Base-by-base conservation (phyloP, 2,329 filamentous ascomycete genomes). In the Aspergillus intermedius region DNA sequence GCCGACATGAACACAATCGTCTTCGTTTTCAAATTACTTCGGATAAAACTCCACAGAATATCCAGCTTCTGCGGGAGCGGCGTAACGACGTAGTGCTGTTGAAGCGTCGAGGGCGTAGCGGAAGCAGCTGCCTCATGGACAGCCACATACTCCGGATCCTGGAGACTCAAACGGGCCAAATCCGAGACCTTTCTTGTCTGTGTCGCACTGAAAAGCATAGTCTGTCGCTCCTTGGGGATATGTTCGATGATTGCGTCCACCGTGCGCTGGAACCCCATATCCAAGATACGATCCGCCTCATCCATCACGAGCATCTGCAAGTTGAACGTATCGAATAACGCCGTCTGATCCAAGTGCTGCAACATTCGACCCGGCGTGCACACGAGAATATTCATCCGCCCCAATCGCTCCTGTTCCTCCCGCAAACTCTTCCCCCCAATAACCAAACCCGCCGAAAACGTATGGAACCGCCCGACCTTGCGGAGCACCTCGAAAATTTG, bases 401-500 rank as follows among this genome's bases (percentile, higher is more conserved):
- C 81, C 51, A 98, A 66, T 30, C 91, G 80, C 59, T 94, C 88
- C 21, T 88, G 83, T 71, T 98, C 85, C 63, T 96, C 91, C 63
- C 87, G 84, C 60, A 96, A 65, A 65, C 81, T 91, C 77, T 95
- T 95, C 37, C 93, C 93, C 37, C 93, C 93, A 60, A 97, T 97
- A 8, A 98, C 82, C 60, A 97, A 71, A 0, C 93, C 93, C 0
- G 93, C 93, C 0, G 91, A 95, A 67, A 97, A 96, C 51, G 82
- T 78, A 68, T 98, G 91, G 49, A 91, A 83, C 49, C 88, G 81
- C 41, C 93, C 93, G 49, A 98, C 82, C 68, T 95, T 95, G 53
- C 88, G 80, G 60, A 98, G 72, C 0, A 97, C 91, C 49, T 96
- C 87, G 64, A 97, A 98, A 53, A 95, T 98, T 69, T 98, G 93